phyloP scores from a whole-genome alignment of 2,329 filamentous ascomycete species.

The Cladophialophora bantiana region DNA sequence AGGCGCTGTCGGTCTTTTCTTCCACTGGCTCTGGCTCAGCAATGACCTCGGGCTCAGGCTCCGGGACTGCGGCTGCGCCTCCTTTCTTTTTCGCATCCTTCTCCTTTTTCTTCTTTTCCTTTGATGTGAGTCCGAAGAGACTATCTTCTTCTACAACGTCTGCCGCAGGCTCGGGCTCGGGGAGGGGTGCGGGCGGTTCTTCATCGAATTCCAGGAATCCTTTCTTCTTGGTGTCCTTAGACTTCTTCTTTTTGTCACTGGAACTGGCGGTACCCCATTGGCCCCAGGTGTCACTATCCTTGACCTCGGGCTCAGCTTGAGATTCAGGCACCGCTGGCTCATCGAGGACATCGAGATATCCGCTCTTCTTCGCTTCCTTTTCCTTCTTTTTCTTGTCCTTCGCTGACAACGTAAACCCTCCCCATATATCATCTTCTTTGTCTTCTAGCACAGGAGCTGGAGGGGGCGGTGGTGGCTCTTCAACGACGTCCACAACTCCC shows the following conservation, averaged over 20 bases:
- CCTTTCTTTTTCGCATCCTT: slow-evolving; percentile 52
- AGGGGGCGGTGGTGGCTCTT: slow-evolving; percentile 26
- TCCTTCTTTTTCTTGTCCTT: slow-evolving; percentile 23
- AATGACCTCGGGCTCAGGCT: slow-evolving; percentile 51
- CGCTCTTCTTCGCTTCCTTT: slow-evolving; percentile 50
- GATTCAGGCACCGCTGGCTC: slow-evolving; percentile 38
- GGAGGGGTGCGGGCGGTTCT: slow-evolving; percentile 18
- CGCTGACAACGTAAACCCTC: background rate
- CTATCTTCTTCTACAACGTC: slow-evolving; percentile 51
- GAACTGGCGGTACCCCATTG: slow-evolving; percentile 29
- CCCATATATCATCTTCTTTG: slow-evolving; percentile 9
- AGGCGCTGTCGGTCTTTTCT: slow-evolving; percentile 49
- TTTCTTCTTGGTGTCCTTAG: slow-evolving; percentile 20
- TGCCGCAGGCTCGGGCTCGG: slow-evolving; percentile 45
- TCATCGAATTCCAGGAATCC: slow-evolving; percentile 26
- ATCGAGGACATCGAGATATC: slow-evolving; percentile 57
- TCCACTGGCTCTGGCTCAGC: slow-evolving; percentile 43
- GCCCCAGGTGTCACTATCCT: slow-evolving; percentile 49
- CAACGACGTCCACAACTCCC: slow-evolving; percentile 41
- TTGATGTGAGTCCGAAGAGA: slow-evolving; percentile 44
- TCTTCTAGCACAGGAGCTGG: slow-evolving; percentile 40
- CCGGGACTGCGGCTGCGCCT: slow-evolving; percentile 43
- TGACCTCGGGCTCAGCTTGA: slow-evolving; percentile 48
- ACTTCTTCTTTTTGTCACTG: slow-evolving; percentile 55
- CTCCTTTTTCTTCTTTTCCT: slow-evolving; percentile 58